These are phyloP conservation scores for Dendrothele bispora DNA, from an alignment of 768 basidiomycete genomes.

Conservation along the genomic window DNA sequence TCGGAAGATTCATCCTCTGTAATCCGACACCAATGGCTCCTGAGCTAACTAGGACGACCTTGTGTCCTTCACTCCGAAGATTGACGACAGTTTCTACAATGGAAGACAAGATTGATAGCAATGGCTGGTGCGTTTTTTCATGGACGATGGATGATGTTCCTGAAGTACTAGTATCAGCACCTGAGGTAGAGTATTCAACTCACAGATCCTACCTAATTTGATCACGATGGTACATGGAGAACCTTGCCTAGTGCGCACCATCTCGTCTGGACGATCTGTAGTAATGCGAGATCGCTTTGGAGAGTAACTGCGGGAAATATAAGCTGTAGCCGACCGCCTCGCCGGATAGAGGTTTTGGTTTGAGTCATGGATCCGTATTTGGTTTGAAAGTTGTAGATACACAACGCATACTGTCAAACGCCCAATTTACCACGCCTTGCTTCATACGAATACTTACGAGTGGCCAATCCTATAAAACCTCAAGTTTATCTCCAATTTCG, in stretches of 20 bases:
- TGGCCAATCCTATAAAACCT: too few relatives aligned
- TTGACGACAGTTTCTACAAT: constrained; percentile 88
- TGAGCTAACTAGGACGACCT: constrained; percentile 93
- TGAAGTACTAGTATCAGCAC: constrained; percentile 28
- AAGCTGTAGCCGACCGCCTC: too few relatives aligned
- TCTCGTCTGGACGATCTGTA: too few relatives aligned
- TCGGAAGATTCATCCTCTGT: constrained; percentile 84
- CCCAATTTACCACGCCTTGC: too few relatives aligned
- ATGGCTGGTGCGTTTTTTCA: constrained; percentile 88
- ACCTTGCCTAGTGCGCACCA: constrained; percentile 20
- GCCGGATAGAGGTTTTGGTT: too few relatives aligned
- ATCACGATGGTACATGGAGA: constrained; percentile 74
- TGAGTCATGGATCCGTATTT: too few relatives aligned
- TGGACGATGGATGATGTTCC: constrained; percentile 98
- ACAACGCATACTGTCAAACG: too few relatives aligned
- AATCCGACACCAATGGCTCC: constrained; percentile 98
- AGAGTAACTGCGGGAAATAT: too few relatives aligned
- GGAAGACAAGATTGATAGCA: constrained; percentile 87
- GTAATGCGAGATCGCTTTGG: too few relatives aligned
- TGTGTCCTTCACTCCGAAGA: constrained; percentile 80
- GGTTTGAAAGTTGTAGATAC: too few relatives aligned
- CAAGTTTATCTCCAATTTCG: too few relatives aligned
- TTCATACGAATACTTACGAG: too few relatives aligned
- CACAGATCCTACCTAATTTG: constrained; percentile 69
- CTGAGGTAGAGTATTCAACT: constrained; percentile 6